Evolutionary conservation across 2,329 filamentous ascomycete species (phyloP), one percentile per base, ranked within the genome.

Genomic region (Westerdykella sp.): DNA sequence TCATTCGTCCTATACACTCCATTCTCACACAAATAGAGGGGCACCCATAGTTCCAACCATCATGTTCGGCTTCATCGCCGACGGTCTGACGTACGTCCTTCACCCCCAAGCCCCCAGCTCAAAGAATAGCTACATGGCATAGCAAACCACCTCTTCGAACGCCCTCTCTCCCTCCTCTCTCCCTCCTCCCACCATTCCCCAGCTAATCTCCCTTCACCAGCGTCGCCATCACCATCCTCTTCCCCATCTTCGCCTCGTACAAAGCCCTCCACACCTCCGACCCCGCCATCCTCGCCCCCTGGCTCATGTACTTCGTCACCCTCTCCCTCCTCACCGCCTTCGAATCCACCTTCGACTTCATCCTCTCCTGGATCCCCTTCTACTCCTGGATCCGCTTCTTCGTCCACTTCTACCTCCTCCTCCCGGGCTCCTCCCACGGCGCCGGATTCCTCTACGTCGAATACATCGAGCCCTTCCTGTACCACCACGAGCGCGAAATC

Each of bases 221-320:
- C 53, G 57, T 64, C 47, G 56, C 57, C 65, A 83, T 86, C 46
- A 94, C 90, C 44, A 89, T 95, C 63, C 81, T 96, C 63, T 94
- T 97, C 66, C 93, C 93, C 40, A 81, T 96, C 51, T 97, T 95
- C 72, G 90, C 91, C 54, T 95, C 91, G 51, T 97, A 96, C 78
- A 97, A 97, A 75, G 91, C 93, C 39, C 84, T 98, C 62, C 91
- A 93, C 71, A 90, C 88, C 13, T 85, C 85, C 41, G 87, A 96
- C 67, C 89, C 90, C 2, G 84, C 87, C 31, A 83, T 94, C 63
- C 78, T 96, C 47, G 87, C 87, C 51, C 91, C 91, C 83, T 98
- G 93, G 93, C 80, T 97, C 54, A 97, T 97, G 85, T 98, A 97
- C 78, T 98, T 91, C 85, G 88, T 95, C 47, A 88, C 95, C 18